Evolutionary conservation across 768 basidiomycete species (phyloP).

Genomic region (Brasilioporus rufonigricans): DNA sequence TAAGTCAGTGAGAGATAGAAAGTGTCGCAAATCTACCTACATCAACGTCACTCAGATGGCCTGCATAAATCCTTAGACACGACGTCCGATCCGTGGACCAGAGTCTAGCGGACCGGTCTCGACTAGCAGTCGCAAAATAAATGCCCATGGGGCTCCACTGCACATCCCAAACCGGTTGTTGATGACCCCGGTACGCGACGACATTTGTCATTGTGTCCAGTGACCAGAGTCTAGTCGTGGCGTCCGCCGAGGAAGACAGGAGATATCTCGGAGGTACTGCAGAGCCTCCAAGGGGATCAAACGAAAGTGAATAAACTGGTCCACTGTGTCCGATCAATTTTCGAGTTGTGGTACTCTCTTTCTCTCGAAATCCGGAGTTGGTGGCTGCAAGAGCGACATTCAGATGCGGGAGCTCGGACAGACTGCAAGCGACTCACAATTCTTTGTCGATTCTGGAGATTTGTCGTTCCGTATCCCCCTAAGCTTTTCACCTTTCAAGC

Average conservation of each 20-base stretch:
- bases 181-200: constrained; percentile 92
- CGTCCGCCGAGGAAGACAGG: constrained; percentile 89
- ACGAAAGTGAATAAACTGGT: constrained; percentile 91
- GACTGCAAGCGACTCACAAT: constrained; percentile 48
- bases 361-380: constrained; percentile 65
- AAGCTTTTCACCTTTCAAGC: constrained; percentile 86
- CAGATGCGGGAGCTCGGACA: neutral
- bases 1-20: constrained; percentile 4
- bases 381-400: constrained; percentile 40
- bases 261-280: constrained; percentile 83
- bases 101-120: constrained; percentile 90
- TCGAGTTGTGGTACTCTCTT: constrained; percentile 76
- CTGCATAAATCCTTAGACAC: constrained; percentile 88
- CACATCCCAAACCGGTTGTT: constrained; percentile 98
- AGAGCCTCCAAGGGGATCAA: constrained; percentile 89
- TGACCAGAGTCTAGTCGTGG: constrained; percentile 90
- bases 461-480: constrained; percentile 78
- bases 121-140: constrained; percentile 96
- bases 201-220: constrained; percentile 92
- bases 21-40: constrained; percentile 49
- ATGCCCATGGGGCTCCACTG: constrained; percentile 98
- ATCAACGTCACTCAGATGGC: constrained; percentile 95
- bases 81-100: constrained; percentile 94
- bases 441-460: constrained; percentile 58
- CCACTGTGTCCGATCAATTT: constrained; percentile 97